Percentiles rank a stretch among this genome's conserved stretches.
phyloP scores from a whole-genome alignment of 139 green algal species.

The Coccomyxa sp. region DNA sequence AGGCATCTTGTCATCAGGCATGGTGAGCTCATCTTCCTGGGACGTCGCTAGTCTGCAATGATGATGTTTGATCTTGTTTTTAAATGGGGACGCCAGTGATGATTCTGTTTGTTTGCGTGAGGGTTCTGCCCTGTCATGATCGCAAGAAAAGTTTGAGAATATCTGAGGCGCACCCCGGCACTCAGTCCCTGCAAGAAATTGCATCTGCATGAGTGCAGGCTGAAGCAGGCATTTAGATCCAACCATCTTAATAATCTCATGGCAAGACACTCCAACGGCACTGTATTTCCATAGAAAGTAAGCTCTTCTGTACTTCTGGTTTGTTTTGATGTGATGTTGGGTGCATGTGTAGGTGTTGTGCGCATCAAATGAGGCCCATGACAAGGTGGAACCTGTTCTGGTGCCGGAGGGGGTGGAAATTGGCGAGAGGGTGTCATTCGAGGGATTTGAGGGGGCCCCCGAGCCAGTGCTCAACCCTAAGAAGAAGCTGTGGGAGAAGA shows the following conservation, averaged over 20 bases:
- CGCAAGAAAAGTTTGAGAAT: conserved; percentile 23
- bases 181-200: no score
- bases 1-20: conserved; percentile 78
- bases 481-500: conserved; percentile 85
- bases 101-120: neutral
- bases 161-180: conserved; percentile 11
- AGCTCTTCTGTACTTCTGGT: no score
- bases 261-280: no score
- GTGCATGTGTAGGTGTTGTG: conserved; percentile 66
- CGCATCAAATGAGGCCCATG: conserved; percentile 73
- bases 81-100: neutral
- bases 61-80: neutral
- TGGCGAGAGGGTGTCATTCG: conserved; percentile 70
- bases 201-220: no score
- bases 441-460: conserved; percentile 35
- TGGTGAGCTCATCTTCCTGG: conserved; percentile 43
- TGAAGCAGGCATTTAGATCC: no score
- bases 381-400: conserved; percentile 75
- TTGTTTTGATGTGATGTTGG: neutral
- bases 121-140: neutral
- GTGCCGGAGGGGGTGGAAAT: conserved; percentile 72
- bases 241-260: no score
- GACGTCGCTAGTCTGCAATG: neutral
- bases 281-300: no score
- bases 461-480: conserved; percentile 78